Base-by-base conservation (phyloP, 1,139 yeast genomes). In the Candida pseudocylindracea region DNA sequence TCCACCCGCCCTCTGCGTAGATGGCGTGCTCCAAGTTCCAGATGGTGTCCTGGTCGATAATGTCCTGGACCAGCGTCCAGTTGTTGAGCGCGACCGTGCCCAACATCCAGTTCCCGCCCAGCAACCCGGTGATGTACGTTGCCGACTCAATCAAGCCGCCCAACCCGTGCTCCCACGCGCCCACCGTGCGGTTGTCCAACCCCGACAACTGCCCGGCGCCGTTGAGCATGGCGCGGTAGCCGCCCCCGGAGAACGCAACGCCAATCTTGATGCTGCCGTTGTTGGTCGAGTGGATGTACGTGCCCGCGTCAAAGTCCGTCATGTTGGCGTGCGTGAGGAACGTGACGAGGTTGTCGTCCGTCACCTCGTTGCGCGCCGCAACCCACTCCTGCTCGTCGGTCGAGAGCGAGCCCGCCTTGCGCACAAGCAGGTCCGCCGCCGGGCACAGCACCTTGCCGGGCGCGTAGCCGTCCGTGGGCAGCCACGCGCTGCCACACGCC, bases 81-180 rank as follows among this genome's bases (percentile, higher is more conserved):
- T 57, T 48, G 36, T 58, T 58, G 30, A 55, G 42, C 3, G 47
- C 59, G 32, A 58, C 36, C 12, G 56, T 42, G 0, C 65, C 65
- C 9, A 60, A 51, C 15, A 60, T 38, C 66, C 66, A 60, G 35
- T 50, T 50, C 0, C 65, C 65, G 7, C 66, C 66, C 6, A 91
- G 74, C 31, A 83, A 58, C 29, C 93, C 94, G 1, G 76, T 61
- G 31, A 81, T 45, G 48, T 80, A 81, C 1, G 91, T 70, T 1
- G 88, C 48, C 2, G 75, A 56, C 43, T 83, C 81, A 33, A 78
- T 55, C 34, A 81, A 54, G 2, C 93, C 92, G 27, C 93, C 93
- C 33, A 81, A 50, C 26, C 92, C 92, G 7, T 15, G 13, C 25
- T 37, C 37, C 33, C 31, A 27, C 58, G 50, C 4, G 65, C 64